A percentile compares a stretch with the other conserved stretches of the same genome.
phyloP scores from a whole-genome alignment of 2,329 filamentous ascomycete species.

The Trichoderma arundinaceum region DNA sequence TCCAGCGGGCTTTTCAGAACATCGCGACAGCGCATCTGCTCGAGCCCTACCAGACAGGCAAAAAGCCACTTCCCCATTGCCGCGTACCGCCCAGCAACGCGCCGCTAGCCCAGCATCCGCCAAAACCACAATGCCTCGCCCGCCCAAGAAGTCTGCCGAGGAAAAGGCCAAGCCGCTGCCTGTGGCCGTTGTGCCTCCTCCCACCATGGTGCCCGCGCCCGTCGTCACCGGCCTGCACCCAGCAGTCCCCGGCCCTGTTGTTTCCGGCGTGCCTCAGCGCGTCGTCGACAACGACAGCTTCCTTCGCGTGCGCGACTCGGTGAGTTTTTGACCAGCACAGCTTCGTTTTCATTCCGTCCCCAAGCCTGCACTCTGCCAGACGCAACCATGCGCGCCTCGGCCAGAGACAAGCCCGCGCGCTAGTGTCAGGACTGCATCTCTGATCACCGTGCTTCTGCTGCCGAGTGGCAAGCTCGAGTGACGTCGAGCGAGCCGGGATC shows the following conservation, averaged over 20 bases:
- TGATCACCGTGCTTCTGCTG: not conserved
- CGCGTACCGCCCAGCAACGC: constrained; percentile 20
- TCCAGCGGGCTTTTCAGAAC: constrained; percentile 29
- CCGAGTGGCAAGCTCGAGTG: constrained; percentile 26
- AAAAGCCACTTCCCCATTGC: not conserved
- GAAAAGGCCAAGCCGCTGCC: constrained; percentile 45
- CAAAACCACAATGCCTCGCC: constrained; percentile 51
- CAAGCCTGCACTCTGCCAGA: not conserved
- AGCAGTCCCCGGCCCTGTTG: constrained; percentile 32
- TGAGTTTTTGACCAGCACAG: constrained; percentile 57
- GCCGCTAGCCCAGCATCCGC: constrained; percentile 20
- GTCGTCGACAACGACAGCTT: constrained; percentile 76
- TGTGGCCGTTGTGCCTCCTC: constrained; percentile 44
- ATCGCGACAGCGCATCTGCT: constrained; percentile 25
- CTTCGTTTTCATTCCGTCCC: not conserved
- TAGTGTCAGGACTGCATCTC: constrained; percentile 1
- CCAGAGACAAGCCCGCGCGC: constrained; percentile 6
- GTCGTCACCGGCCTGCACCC: constrained; percentile 34
- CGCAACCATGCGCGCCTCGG: not conserved
- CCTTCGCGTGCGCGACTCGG: constrained; percentile 78
- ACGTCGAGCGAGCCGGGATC: constrained; percentile 16
- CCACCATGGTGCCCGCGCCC: constrained; percentile 49
- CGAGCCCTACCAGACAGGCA: not conserved
- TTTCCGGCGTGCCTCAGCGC: constrained; percentile 40
- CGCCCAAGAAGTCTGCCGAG: constrained; percentile 51